Conservation (phyloP, 148 eudicot species). For the Vaccinium vitisidaea region DNA sequence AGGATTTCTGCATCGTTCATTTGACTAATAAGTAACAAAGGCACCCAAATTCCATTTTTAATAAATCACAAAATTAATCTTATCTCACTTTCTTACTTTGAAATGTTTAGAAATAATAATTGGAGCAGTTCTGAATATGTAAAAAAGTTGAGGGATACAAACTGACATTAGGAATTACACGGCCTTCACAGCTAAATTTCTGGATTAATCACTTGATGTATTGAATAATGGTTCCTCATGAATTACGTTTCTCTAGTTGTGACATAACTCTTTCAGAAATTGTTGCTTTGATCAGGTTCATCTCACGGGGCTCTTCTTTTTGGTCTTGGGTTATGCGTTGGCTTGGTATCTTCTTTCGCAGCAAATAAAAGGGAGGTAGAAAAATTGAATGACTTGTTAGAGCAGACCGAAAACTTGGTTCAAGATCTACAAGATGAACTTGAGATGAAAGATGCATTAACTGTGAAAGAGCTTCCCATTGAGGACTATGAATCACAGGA, state of each 20-base stretch:
- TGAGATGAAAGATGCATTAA: slow-evolving; percentile 87
- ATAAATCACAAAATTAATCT: background rate
- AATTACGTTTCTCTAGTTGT: background rate
- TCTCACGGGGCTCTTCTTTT: slow-evolving; percentile 53
- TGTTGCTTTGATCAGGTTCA: slow-evolving; percentile 46
- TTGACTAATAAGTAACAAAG: background rate
- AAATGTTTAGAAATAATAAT: background rate
- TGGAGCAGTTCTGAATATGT: slow-evolving; percentile 6
- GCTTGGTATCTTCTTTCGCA: slow-evolving; percentile 52
- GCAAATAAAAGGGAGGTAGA: slow-evolving; percentile 64
- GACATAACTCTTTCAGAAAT: background rate
- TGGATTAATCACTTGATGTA: background rate
- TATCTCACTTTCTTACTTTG: background rate
- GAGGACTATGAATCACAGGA: slow-evolving; percentile 48
- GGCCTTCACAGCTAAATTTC: background rate
- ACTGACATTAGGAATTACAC: background rate
- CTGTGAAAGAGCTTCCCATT: slow-evolving; percentile 72
- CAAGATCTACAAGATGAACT: slow-evolving; percentile 95
- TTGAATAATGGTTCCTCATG: background rate
- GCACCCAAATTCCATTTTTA: background rate
- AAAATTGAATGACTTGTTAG: slow-evolving; percentile 59
- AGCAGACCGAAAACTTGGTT: slow-evolving; percentile 76
- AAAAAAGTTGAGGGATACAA: background rate
- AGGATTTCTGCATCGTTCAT: background rate
- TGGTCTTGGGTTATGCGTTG: slow-evolving; percentile 73